Conservation (phyloP, 306 rosid genomes). For the Prunus mira region DNA sequence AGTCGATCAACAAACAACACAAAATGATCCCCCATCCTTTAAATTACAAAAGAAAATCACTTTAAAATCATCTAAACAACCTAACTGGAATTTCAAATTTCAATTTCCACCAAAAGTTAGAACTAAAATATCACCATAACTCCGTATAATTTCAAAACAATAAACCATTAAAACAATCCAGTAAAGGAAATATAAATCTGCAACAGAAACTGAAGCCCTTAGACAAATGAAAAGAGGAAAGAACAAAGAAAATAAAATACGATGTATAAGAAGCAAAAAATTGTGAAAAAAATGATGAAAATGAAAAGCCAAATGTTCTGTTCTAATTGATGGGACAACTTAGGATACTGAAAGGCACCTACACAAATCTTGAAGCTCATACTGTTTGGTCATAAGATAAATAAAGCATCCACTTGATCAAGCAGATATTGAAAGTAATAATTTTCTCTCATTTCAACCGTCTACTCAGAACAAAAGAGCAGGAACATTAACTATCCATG, state of each 20-base stretch:
- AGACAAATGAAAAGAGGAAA: background rate
- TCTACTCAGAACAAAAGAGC: background rate
- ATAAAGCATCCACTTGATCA: too few species aligned
- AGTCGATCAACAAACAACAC: slow-evolving; percentile 37
- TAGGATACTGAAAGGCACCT: background rate
- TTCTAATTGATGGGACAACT: background rate
- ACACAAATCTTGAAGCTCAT: background rate
- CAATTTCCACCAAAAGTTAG: background rate
- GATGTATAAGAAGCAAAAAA: background rate
- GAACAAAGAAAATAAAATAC: background rate
- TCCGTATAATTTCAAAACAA: background rate
- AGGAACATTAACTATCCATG: background rate
- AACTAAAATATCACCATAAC: background rate
- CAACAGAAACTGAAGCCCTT: background rate
- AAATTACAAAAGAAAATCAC: slow-evolving; percentile 3
- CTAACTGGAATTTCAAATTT: background rate
- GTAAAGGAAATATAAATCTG: background rate
- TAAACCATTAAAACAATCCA: background rate
- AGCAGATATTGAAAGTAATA: background rate
- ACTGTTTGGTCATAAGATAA: too few species aligned
- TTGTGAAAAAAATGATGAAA: background rate
- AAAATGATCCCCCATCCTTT: slow-evolving; percentile 46
- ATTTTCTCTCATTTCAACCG: background rate
- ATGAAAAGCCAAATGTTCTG: background rate
- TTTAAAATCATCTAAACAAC: background rate